Percentiles rank a stretch among this genome's conserved stretches.
Evolutionary conservation across 176 grass and related monocot species (phyloP).

Genomic region (Oryza rufipogon): DNA sequence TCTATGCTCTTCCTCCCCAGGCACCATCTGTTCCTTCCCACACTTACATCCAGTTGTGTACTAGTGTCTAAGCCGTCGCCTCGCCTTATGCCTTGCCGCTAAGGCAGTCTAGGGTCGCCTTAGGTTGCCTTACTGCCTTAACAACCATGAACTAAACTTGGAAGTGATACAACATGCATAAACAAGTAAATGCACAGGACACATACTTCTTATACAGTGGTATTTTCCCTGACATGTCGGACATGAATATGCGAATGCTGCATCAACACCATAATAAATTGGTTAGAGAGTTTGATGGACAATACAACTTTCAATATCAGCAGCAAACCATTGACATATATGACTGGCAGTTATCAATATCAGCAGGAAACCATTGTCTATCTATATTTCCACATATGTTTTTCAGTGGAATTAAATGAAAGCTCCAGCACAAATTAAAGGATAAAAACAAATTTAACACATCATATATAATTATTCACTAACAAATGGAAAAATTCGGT

Average conservation of each 20-base stretch:
- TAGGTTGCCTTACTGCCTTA: too few species aligned
- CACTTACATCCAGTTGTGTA: too few species aligned
- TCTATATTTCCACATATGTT: too few species aligned
- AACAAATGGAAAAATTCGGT: too few species aligned
- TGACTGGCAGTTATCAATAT: neutral
- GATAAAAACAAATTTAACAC: neutral
- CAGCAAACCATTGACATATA: conserved; percentile 16
- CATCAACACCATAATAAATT: conserved; percentile 41
- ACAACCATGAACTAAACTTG: too few species aligned
- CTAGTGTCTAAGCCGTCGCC: too few species aligned
- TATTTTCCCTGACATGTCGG: conserved; percentile 82
- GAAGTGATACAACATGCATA: conserved; percentile 7
- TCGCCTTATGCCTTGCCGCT: too few species aligned
- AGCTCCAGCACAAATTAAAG: neutral
- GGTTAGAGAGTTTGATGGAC: conserved; percentile 37
- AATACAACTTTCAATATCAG: conserved; percentile 28
- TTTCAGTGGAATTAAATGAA: conserved; percentile 1
- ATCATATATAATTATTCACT: neutral
- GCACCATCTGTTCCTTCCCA: too few species aligned
- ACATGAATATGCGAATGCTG: conserved; percentile 76
- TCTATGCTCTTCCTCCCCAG: too few species aligned
- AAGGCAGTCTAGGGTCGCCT: too few species aligned
- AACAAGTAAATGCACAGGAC: conserved; percentile 23
- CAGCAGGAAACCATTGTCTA: too few species aligned
- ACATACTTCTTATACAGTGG: conserved; percentile 95